Percentiles rank a stretch among this genome's conserved stretches.
phyloP scores from a whole-genome alignment of 768 basidiomycete genomes.

The Tricholoma matsutake region DNA sequence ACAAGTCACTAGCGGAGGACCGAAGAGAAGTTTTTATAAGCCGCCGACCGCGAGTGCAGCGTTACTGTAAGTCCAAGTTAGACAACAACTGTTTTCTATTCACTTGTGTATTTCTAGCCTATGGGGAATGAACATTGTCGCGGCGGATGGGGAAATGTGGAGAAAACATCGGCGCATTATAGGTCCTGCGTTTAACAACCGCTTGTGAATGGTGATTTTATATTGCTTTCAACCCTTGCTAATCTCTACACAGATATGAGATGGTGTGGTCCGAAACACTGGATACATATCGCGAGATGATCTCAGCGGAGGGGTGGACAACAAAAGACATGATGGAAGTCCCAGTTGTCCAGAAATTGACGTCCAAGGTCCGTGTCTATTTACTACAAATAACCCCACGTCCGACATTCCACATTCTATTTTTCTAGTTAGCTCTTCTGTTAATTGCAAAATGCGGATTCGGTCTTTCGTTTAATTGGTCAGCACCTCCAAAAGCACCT shows the following conservation, averaged over 20 bases:
- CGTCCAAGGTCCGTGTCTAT: constrained; percentile 26
- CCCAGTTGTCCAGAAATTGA: constrained; percentile 24
- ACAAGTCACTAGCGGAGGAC: constrained; percentile 39
- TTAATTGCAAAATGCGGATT: constrained; percentile 46
- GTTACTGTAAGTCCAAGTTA: constrained; percentile 28
- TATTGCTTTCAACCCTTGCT: background rate
- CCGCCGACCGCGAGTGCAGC: constrained; percentile 29
- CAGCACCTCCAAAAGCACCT: constrained; percentile 31
- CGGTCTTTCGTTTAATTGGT: constrained; percentile 43
- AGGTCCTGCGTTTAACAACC: constrained; percentile 42
- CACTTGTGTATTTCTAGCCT: constrained; percentile 27
- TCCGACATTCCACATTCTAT: background rate
- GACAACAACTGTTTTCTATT: background rate
- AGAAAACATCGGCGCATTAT: constrained; percentile 43
- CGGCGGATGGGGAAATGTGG: constrained; percentile 43
- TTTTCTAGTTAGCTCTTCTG: constrained; percentile 37
- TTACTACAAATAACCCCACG: no score
- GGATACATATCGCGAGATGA: constrained; percentile 32
- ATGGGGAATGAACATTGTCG: constrained; percentile 47
- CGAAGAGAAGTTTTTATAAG: constrained; percentile 40
- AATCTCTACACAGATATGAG: constrained; percentile 22
- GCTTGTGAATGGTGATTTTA: constrained; percentile 27
- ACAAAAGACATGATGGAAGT: constrained; percentile 15
- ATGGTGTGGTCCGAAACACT: constrained; percentile 35
- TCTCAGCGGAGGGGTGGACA: constrained; percentile 28